These are phyloP conservation scores for Amborella trichopoda DNA, from an alignment of 164 flowering plant species.

Conservation along the genomic window DNA sequence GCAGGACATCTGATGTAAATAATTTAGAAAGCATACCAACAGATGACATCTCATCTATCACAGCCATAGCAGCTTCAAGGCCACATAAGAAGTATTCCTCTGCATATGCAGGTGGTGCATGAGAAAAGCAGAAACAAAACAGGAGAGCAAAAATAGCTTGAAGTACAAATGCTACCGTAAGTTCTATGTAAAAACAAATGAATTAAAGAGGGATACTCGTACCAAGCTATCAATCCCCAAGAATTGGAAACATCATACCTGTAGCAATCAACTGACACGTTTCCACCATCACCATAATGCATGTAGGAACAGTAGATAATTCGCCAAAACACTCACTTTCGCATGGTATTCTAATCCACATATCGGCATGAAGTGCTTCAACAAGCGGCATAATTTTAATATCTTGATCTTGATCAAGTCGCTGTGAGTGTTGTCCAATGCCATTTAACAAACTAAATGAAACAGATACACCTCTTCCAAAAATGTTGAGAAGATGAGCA, in stretches of 20 bases:
- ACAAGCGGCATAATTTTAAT: slow-evolving; percentile 19
- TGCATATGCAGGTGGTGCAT: slow-evolving; percentile 16
- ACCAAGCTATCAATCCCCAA: background rate
- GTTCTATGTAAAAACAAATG: too few relatives aligned
- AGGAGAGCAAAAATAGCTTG: background rate
- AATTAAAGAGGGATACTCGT: background rate
- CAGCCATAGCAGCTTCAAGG: slow-evolving; percentile 32
- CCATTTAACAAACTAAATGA: slow-evolving; percentile 24
- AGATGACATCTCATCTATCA: slow-evolving; percentile 33
- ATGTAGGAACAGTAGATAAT: slow-evolving; percentile 16
- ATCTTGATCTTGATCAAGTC: slow-evolving; percentile 9
- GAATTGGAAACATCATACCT: slow-evolving; percentile 31
- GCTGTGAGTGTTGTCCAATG: too few relatives aligned
- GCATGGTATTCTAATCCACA: slow-evolving; percentile 72
- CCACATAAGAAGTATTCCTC: slow-evolving; percentile 31
- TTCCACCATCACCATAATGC: slow-evolving; percentile 45
- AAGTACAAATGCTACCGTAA: background rate
- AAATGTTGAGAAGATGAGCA: slow-evolving; percentile 39
- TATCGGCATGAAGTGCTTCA: slow-evolving; percentile 43
- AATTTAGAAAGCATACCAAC: slow-evolving; percentile 33
- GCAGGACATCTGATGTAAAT: slow-evolving; percentile 47
- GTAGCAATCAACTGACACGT: slow-evolving; percentile 43
- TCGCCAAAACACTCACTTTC: slow-evolving; percentile 13
- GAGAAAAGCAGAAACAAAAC: background rate
- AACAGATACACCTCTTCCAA: slow-evolving; percentile 53